Evolutionary conservation across 495 filamentous ascomycete species (phyloP).

Genomic region (Cercophora sp.): DNA sequence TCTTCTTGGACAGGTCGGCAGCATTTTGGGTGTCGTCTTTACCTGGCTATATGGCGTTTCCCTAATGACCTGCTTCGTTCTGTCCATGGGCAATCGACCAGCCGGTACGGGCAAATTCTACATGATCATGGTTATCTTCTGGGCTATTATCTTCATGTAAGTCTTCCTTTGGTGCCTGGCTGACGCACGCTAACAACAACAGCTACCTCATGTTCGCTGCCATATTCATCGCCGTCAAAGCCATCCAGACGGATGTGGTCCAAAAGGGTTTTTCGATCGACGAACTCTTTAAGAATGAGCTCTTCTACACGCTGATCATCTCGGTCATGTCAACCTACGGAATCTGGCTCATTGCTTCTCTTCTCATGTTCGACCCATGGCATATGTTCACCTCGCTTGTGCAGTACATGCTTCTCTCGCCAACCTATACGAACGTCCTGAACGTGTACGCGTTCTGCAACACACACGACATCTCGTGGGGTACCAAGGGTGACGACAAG

Average conservation of each 20-base stretch:
- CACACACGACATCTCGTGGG: slow-evolving; percentile 99
- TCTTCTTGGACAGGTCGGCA: slow-evolving; percentile 70
- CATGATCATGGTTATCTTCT: slow-evolving; percentile 96
- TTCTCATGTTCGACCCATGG: slow-evolving; percentile 98
- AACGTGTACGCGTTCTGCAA: slow-evolving; percentile 99
- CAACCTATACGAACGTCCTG: slow-evolving; percentile 99
- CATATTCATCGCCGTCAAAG: slow-evolving; percentile 87
- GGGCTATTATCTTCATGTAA: slow-evolving; percentile 89
- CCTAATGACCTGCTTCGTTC: slow-evolving; percentile 89
- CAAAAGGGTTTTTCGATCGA: slow-evolving; percentile 55
- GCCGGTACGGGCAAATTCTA: slow-evolving; percentile 89
- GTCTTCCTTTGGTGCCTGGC: slow-evolving; percentile 18
- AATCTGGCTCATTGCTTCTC: slow-evolving; percentile 86
- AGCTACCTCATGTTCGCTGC: slow-evolving; percentile 93
- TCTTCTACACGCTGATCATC: slow-evolving; percentile 92
- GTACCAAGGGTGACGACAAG: slow-evolving; percentile 98
- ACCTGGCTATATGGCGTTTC: slow-evolving; percentile 94
- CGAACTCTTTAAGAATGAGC: slow-evolving; percentile 75
- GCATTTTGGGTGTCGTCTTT: slow-evolving; percentile 81
- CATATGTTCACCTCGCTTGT: slow-evolving; percentile 96
- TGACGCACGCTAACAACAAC: not conserved
- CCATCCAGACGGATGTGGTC: slow-evolving; percentile 65
- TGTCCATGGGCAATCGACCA: slow-evolving; percentile 94
- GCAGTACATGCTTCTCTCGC: slow-evolving; percentile 94
- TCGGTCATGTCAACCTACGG: slow-evolving; percentile 89